Base-by-base conservation (phyloP, 257 asterid species). In the Capsicum pubescens region DNA sequence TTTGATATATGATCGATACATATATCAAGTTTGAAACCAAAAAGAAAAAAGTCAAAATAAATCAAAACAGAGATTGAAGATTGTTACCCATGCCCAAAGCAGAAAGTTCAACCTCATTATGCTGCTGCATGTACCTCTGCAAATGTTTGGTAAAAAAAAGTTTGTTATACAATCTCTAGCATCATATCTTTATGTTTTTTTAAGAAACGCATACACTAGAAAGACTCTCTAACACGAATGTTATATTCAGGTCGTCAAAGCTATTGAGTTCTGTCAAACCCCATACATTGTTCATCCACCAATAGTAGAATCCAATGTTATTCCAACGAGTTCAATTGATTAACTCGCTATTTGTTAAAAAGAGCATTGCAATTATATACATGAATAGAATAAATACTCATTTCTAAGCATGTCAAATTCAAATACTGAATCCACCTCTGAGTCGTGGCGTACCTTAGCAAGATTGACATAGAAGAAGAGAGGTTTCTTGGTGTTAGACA, bases 61-160 rank as follows among this genome's bases (percentile, higher is more conserved):
- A 72, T 60, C 5, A 46, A 78, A 57, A 48, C 12, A 76, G 17
- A 19, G 69, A 67, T 74, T 17, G 48, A 85, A 35, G 60, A 60
- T 66, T 67, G 56, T 89, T 94, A 96, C 99, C 99, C 98, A 94
- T 94, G 87, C 99, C 98, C 91, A 96, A 85, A 82, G 99, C 99
- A 48, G 99, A 96, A 83, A 96, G 99, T 84, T 94, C 98, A 88
- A 96, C 95, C 91, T 96, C 99, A 70, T 90, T 87, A 87, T 96
- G 96, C 86, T 94, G 98, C 85, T 96, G 98, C 67, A 96, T 91
- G 89, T 94, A 96, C 92, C 95, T 92, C 99, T 96, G 94, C 85
- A 85, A 15, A 58, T 56, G 74, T 59, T 59, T 32, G 82, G 74
- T 9, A 17, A 76, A 83, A 19, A 36, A 32, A 50, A 42, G 32